Base-by-base conservation (phyloP, 2,329 filamentous ascomycete genomes). In the Xylaria sp. region DNA sequence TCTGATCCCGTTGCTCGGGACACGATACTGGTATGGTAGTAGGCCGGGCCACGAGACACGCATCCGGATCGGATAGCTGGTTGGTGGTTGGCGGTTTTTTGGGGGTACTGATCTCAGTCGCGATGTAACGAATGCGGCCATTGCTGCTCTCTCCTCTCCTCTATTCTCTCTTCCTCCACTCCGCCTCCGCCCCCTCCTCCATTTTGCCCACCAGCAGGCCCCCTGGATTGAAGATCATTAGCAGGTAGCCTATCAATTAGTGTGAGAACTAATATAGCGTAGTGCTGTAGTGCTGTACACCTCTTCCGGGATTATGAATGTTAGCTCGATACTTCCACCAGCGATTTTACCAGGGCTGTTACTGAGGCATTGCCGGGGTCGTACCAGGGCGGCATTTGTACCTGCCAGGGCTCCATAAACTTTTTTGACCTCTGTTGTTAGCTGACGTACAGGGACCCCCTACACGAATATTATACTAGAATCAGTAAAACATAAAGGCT, bases 1-100 rank as follows among this genome's bases (percentile, higher is more conserved):
- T 57, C 34, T 37, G 34, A 62, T 52, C 59, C 58, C 51, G 62
- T 52, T 59, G 31, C 65, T 66, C 65, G 65, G 68, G 44, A 70
- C 68, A 57, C 65, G 46, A 61, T 55, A 63, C 41, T 39, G 56
- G 15, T 28, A 34, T 56, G 34, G 34, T 37, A 37, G 34, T 8
- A 56, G 41, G n/a, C 54, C 59, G 20, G 25, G 50, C 52, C 52
- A 60, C 65, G 60, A 67, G 55, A 67, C 65, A 61, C 31, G 60
- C 65, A 69, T 65, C 46, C 56, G 65, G 66, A 69, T 50, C 52
- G 52, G 46, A 25, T 50, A 50, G 2, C 2, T 52, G 5, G 50
- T 15, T 18, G 51, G 50, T 37, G 55, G 50, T 41, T 54, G 13
- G 23, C 18, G 9, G 28, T 28, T 25, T 48, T 48, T 66, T 15